Evolutionary conservation across 2,329 filamentous ascomycete species (phyloP), one percentile per base, ranked within the genome.

Genomic region (Epichloe coenophiala): DNA sequence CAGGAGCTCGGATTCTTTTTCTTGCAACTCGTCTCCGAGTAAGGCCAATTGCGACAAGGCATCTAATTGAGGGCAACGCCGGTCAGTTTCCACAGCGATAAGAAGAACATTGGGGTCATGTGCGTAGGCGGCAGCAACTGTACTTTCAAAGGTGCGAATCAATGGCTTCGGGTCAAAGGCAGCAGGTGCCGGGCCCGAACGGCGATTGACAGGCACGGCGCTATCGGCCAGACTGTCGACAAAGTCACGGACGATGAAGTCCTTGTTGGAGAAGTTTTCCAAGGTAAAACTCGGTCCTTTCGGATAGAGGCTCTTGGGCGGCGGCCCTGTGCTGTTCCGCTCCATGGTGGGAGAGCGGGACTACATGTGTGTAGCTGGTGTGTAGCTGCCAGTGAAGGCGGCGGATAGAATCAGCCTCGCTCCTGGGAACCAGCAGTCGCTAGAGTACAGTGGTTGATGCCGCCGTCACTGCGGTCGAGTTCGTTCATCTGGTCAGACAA

Each of bases 191-290:
- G 78, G 76, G 7, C 79, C 82, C 13, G 90, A 96, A 53, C 87
- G 84, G 49, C 93, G 86, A 61, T 83, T 86, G 21, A 77, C 74
- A n/a, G 87, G 83, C 37, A 88, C 78, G 21, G 88, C 86, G 58
- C 76, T 86, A 56, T 97, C 90, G 47, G 91, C 93, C 52, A 98
- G 81, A 48, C 84, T 81, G 65, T 98, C 94, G 60, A 98, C 84
- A 65, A 98, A 98, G 71, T 98, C 93, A 62, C 95, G 89, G 57
- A 97, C 91, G 56, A 97, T 96, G 63, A 97, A 98, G 70, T 97
- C 93, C 61, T 86, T 86, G 65, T 76, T 86, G 51, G 87, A 87
- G 68, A 90, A 88, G 70, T 90, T 89, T 43, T 95, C 88, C 54
- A 97, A 76, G 9, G 82, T 88, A 71, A 96, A 96, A 65, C 77